These are phyloP conservation scores for Globisporangium viniferum DNA, from an alignment of 352 stramenopile genomes.

Conservation along the genomic window DNA sequence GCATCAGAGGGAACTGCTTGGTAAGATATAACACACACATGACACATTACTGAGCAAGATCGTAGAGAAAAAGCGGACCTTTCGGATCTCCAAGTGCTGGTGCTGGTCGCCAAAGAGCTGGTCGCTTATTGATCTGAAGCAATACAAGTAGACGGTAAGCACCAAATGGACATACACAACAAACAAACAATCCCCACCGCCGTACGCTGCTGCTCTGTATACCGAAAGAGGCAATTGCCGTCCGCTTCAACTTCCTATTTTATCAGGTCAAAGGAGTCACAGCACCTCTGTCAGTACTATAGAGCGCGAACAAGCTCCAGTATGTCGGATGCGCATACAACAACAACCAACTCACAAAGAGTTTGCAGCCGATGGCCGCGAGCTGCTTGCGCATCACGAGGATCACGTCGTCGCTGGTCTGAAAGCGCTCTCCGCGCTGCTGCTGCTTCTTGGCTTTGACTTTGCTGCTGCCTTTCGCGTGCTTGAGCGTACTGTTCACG, in stretches of 20 bases:
- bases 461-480: slow-evolving; percentile 5
- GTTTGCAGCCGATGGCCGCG: slow-evolving; percentile 56
- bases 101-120: slow-evolving; percentile 76
- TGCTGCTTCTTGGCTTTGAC: slow-evolving; percentile 32
- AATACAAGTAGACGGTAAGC: not conserved
- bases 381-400: slow-evolving; percentile 58
- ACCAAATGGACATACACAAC: slow-evolving; percentile 19
- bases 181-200: not conserved
- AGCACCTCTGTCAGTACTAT: not conserved
- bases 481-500: slow-evolving; percentile 5
- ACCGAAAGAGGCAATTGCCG: slow-evolving; percentile 85
- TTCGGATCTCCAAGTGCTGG: slow-evolving; percentile 59
- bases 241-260: slow-evolving; percentile 72
- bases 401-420: slow-evolving; percentile 46
- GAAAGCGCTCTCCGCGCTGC: slow-evolving; percentile 15
- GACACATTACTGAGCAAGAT: not conserved
- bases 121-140: slow-evolving; percentile 54
- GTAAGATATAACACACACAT: not conserved
- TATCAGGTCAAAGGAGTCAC: not conserved
- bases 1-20: no score
- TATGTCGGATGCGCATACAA: not conserved
- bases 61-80: slow-evolving; percentile 26
- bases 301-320: no score
- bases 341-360: slow-evolving; percentile 31
- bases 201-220: not conserved